A percentile compares a stretch with the other conserved stretches of the same genome.
Evolutionary conservation across 345 rosid genomes (phyloP).

Genomic region (Gossypium sturtianum): DNA sequence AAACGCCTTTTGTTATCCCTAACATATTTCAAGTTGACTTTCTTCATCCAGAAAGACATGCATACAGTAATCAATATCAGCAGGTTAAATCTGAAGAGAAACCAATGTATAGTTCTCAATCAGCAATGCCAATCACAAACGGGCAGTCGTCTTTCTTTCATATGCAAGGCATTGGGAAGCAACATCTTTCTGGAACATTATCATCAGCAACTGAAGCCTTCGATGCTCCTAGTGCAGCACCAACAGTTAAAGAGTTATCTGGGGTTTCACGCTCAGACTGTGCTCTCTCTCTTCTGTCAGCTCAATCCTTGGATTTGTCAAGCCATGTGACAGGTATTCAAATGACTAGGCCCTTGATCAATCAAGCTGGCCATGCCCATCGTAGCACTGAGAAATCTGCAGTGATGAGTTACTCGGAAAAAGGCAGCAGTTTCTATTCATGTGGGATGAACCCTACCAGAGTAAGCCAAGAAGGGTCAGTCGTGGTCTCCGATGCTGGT

Average conservation of each 20-base stretch:
- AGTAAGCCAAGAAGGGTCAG: constrained; percentile 23
- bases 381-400: constrained; percentile 22
- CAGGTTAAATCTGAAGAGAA: constrained; percentile 46
- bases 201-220: constrained; percentile 35
- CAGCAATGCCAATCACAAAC: constrained; percentile 29
- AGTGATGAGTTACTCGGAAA: constrained; percentile 15
- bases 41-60: constrained; percentile 35
- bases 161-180: constrained; percentile 27
- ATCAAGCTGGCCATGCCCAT: constrained; percentile 22
- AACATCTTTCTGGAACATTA: constrained; percentile 21
- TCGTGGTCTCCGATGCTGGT: constrained; percentile 23
- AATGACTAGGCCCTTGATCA: constrained; percentile 27
- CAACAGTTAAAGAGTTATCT: constrained; percentile 35
- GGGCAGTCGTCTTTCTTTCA: constrained; percentile 25
- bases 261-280: constrained; percentile 43
- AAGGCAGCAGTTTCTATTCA: constrained; percentile 26
- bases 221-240: constrained; percentile 19
- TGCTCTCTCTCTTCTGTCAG: constrained; percentile 99
- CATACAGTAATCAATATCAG: constrained; percentile 30
- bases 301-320: constrained; percentile 43
- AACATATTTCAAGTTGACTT: constrained; percentile 35
- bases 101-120: constrained; percentile 25
- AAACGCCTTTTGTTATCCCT: constrained; percentile 46
- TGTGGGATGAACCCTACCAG: constrained; percentile 28
- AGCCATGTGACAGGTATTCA: constrained; percentile 37